phyloP scores from a whole-genome alignment of 176 grass and related monocot species.

The Ensete glaucum region DNA sequence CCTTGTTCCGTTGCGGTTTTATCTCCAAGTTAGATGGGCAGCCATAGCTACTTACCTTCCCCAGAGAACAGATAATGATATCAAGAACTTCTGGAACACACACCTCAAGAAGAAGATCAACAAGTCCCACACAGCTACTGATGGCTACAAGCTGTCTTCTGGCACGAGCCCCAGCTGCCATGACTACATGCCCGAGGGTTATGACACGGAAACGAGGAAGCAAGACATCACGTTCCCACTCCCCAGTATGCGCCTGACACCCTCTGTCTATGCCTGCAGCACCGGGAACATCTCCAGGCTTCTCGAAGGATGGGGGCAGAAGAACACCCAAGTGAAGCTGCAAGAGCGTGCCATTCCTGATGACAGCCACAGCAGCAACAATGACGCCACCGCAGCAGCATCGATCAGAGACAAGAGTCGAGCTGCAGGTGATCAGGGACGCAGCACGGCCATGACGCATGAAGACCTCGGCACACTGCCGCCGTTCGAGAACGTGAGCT shows the following conservation, averaged over 20 bases:
- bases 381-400: background rate
- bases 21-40: background rate
- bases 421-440: background rate
- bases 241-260: background rate
- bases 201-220: background rate
- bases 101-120: constrained; percentile 6
- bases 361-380: background rate
- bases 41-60: constrained; percentile 5
- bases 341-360: background rate
- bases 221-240: background rate
- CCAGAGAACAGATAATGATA: background rate
- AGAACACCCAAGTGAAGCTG: background rate
- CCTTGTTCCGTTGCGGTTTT: too few species aligned
- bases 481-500: background rate
- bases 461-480: background rate
- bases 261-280: background rate
- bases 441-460: too few species aligned
- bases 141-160: background rate
- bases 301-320: background rate
- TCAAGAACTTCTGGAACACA: constrained; percentile 11
- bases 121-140: background rate
- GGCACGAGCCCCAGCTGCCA: background rate
- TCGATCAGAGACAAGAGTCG: background rate
- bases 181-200: too few species aligned
- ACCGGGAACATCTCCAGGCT: constrained; percentile 3